Evolutionary conservation across 805 yeast genomes (phyloP), one percentile per base, ranked within the genome.

Genomic region (Saccharomyces jurei): DNA sequence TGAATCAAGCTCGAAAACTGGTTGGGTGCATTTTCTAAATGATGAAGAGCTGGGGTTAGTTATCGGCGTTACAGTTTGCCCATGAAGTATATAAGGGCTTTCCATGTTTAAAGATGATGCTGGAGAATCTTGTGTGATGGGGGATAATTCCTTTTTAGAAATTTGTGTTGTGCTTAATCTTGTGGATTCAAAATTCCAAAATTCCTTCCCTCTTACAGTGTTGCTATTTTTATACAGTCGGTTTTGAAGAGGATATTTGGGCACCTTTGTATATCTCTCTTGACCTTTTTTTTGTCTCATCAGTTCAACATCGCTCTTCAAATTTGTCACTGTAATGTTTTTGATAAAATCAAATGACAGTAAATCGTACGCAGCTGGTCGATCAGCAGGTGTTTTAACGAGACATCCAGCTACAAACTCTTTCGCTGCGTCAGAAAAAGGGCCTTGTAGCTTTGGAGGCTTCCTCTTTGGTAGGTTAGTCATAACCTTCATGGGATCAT

Each of bases 401-500:
- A 92, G 71, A 66, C 97, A 90, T 50, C 72, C 71, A 31, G 74
- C 72, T 30, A 86, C 81, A 70, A 92, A 87, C 54, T 74, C 75
- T 55, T 75, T 80, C 41, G 79, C 68, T 6, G 60, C 56, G n/a
- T 61, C 60, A 6, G 68, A 56, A 53, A 60, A 71, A 71, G 56
- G 54, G 1, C 70, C 71, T 36, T 63, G 68, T 36, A 67, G 50
- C 27, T 52, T 61, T 48, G 71, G 71, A 14, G 71, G 64, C 54
- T 60, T 66, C 31, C 68, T 61, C 46, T 64, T 78, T 72, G 62
- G 79, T 63, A 60, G 71, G 67, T 41, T 71, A 74, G 58, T 78
- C 61, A 92, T 74, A 0, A 87, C 89, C 59, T 85, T 83, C 82
- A 86, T 78, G 13, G 97, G 96, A 52, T 85, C 87, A 53, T 79